These are phyloP conservation scores for Nymphaea colorata DNA, from an alignment of 164 flowering plant genomes.

Conservation along the genomic window DNA sequence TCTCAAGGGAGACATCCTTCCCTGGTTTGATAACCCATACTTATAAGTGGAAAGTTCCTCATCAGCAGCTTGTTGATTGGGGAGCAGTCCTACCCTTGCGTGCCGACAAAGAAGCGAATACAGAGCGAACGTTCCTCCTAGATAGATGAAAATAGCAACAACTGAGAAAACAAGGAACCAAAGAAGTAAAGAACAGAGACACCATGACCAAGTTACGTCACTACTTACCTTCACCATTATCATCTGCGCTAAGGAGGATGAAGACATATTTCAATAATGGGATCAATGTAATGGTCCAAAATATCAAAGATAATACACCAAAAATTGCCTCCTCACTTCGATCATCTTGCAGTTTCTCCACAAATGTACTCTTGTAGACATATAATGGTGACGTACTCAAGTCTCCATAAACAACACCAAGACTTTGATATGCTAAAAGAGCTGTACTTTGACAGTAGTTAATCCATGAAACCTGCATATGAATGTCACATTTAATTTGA, in stretches of 20 bases:
- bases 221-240: conserved; percentile 71
- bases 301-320: conserved; percentile 63
- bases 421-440: conserved; percentile 40
- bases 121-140: conserved; percentile 93
- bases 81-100: conserved; percentile 56
- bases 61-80: conserved; percentile 93
- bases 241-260: conserved; percentile 57
- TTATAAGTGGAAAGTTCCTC: conserved; percentile 80
- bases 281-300: conserved; percentile 66
- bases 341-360: conserved; percentile 18
- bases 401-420: conserved; percentile 48
- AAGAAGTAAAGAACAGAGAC: neutral
- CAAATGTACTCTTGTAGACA: conserved; percentile 33
- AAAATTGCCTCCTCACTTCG: conserved; percentile 34
- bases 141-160: conserved; percentile 1
- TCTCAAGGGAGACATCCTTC: conserved; percentile 26
- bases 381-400: conserved; percentile 57
- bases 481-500: neutral
- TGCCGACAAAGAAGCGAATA: conserved; percentile 87
- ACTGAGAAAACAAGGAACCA: conserved; percentile 1
- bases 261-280: conserved; percentile 64
- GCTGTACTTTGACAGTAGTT: conserved; percentile 11
- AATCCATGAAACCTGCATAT: conserved; percentile 11
- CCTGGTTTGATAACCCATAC: conserved; percentile 38
- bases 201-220: neutral